phyloP scores from a whole-genome alignment of 129 eudicot genomes.

The Pittosporum tobira region DNA sequence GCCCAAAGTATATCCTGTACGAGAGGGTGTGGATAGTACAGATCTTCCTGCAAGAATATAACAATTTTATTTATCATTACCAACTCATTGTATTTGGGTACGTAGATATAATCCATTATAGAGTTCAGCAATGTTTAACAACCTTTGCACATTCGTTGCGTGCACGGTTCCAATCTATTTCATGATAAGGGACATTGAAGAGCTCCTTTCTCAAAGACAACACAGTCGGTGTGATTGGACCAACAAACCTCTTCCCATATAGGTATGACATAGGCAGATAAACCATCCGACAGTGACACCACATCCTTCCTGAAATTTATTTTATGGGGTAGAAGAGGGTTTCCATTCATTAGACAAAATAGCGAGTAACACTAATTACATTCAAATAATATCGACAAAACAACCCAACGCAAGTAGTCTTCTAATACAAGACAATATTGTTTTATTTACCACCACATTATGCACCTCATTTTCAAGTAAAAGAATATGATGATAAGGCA shows the following conservation, averaged over 20 bases:
- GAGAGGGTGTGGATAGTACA: slow-evolving; percentile 87
- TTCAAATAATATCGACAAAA: neutral
- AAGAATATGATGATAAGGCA: neutral
- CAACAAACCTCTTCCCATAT: slow-evolving; percentile 91
- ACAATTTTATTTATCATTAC: neutral
- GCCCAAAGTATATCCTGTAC: slow-evolving; percentile 89
- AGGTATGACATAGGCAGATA: slow-evolving; percentile 92
- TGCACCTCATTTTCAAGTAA: neutral
- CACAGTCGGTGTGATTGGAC: slow-evolving; percentile 74
- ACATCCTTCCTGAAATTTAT: slow-evolving; percentile 72
- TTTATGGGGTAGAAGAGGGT: neutral
- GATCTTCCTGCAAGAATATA: slow-evolving; percentile 75
- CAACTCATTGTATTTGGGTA: too few relatives aligned
- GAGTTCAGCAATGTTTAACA: slow-evolving; percentile 6
- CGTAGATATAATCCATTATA: neutral
- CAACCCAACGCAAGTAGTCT: too few relatives aligned
- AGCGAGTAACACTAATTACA: neutral
- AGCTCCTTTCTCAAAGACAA: slow-evolving; percentile 76
- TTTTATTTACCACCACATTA: neutral
- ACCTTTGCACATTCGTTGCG: slow-evolving; percentile 95
- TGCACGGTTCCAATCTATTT: slow-evolving; percentile 81
- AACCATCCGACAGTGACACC: slow-evolving; percentile 99
- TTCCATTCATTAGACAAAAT: slow-evolving; percentile 11
- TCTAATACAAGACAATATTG: neutral
- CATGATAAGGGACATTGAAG: slow-evolving; percentile 70